These are phyloP conservation scores for Septoria petroselini DNA, from an alignment of 2,329 filamentous ascomycete species.

Conservation along the genomic window DNA sequence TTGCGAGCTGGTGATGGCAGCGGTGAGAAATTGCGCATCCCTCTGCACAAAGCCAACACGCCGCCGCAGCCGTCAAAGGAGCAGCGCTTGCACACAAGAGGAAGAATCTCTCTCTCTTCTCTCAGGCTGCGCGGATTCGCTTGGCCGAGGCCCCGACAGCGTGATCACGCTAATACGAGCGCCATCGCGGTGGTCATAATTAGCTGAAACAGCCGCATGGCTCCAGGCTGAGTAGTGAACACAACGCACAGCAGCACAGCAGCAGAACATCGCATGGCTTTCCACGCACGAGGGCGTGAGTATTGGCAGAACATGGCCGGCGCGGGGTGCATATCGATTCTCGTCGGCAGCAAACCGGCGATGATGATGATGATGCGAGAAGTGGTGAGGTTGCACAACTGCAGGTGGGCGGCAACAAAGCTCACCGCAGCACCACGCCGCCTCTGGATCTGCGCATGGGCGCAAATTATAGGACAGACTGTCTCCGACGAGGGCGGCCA, in stretches of 20 bases:
- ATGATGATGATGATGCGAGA: conserved; percentile 1
- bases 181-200: neutral
- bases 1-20: neutral
- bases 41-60: neutral
- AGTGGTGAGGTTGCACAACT: conserved; percentile 8
- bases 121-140: neutral
- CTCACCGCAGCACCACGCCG: conserved; percentile 10
- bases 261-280: neutral
- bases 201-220: neutral
- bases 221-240: too few species aligned
- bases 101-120: neutral
- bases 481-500: neutral
- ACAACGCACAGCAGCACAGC: neutral
- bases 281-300: neutral
- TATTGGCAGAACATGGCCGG: neutral
- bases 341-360: neutral
- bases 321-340: neutral
- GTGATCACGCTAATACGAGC: neutral
- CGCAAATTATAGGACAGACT: conserved; percentile 12
- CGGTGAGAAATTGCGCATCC: neutral
- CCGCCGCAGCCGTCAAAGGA: neutral
- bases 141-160: neutral
- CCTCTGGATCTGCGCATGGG: conserved; percentile 9
- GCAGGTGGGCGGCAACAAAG: conserved; percentile 9
- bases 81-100: neutral